Conservation (phyloP, 352 stramenopile genomes). For the Achlya hypogyna region DNA sequence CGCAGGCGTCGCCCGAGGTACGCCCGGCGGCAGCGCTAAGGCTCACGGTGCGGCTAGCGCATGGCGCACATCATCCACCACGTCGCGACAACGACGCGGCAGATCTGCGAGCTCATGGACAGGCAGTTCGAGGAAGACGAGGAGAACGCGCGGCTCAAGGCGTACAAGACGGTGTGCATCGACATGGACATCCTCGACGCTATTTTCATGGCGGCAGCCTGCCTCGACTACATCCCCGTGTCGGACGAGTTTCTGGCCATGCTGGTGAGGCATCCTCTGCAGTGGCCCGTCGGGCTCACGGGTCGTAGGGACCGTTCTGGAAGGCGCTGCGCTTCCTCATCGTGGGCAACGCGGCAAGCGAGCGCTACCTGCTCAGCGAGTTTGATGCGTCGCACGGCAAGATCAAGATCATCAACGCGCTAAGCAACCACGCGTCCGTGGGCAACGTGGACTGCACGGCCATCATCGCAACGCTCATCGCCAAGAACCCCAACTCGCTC, state of each 20-base stretch:
- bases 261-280: neutral
- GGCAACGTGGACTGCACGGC: conserved; percentile 8
- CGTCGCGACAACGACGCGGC: neutral
- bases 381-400: conserved; percentile 15
- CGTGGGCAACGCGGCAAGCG: neutral
- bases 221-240: neutral
- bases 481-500: conserved; percentile 13
- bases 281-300: neutral
- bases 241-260: neutral
- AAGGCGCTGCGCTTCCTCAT: conserved; percentile 10
- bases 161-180: conserved; percentile 7
- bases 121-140: neutral
- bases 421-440: neutral
- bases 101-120: conserved; percentile 18
- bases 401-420: conserved; percentile 17
- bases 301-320: conserved; percentile 3
- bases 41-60: neutral
- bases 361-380: conserved; percentile 1
- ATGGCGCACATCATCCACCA: neutral
- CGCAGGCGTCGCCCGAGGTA: neutral
- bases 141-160: neutral
- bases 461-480: conserved; percentile 16
- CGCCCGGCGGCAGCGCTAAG: neutral
- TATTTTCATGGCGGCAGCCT: conserved; percentile 10
- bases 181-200: conserved; percentile 12